Conservation (phyloP, 306 rosid species). For the Arachis hypogaea region DNA sequence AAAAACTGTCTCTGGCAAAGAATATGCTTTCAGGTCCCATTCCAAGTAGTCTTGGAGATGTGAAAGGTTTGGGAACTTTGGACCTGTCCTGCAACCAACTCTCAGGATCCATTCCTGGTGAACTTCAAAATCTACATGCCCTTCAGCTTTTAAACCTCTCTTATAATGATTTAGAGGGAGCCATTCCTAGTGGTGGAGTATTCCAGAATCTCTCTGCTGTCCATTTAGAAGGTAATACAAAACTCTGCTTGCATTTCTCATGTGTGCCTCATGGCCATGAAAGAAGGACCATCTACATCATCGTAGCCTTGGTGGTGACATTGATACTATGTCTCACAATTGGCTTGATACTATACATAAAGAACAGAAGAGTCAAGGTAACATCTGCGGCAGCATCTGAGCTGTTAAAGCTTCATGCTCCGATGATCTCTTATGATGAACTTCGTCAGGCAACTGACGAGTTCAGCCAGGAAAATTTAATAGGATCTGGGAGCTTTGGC, state of each 20-base stretch:
- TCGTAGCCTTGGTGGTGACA: conserved; percentile 34
- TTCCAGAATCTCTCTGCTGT: conserved; percentile 49
- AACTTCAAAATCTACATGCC: conserved; percentile 49
- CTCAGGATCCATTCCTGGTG: conserved; percentile 65
- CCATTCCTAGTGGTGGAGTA: conserved; percentile 58
- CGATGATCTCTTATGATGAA: conserved; percentile 58
- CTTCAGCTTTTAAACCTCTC: conserved; percentile 63
- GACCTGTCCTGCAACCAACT: conserved; percentile 80
- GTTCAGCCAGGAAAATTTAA: conserved; percentile 49
- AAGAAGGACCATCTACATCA: conserved; percentile 37
- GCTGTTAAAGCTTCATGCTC: conserved; percentile 42
- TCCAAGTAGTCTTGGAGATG: conserved; percentile 52
- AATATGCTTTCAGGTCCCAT: conserved; percentile 69
- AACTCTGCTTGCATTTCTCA: conserved; percentile 49
- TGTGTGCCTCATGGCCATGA: conserved; percentile 39
- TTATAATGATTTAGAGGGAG: conserved; percentile 67
- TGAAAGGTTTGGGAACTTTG: conserved; percentile 61
- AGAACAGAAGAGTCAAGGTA: conserved; percentile 38
- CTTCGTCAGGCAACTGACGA: conserved; percentile 64
- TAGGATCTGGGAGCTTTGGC: conserved; percentile 76
- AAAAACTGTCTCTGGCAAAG: conserved; percentile 48
- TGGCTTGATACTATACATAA: conserved; percentile 42
- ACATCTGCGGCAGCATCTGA: conserved; percentile 25
- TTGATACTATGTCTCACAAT: conserved; percentile 42
- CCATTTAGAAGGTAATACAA: conserved; percentile 66